Evolutionary conservation across 495 filamentous ascomycete genomes (phyloP).

Genomic region (Neurospora sp.): DNA sequence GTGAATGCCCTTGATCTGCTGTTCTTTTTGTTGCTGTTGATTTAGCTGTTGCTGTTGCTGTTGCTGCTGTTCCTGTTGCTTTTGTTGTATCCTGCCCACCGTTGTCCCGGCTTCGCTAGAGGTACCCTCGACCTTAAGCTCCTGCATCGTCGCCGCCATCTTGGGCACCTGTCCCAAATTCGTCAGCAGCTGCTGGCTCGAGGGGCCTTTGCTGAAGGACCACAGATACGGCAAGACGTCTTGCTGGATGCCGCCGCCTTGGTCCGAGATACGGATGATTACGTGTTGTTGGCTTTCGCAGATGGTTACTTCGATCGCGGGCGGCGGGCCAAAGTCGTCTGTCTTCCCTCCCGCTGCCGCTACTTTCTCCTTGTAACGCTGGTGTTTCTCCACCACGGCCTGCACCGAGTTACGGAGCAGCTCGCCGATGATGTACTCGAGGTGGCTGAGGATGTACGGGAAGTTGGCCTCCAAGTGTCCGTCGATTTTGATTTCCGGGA

Average conservation of each 20-base stretch:
- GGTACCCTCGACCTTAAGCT: conserved; percentile 41
- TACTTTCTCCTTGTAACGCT: conserved; percentile 7
- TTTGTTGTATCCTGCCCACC: background rate
- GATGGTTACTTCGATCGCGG: conserved; percentile 85
- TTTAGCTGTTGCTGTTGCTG: background rate
- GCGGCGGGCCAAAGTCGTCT: conserved; percentile 36
- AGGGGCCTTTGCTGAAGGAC: conserved; percentile 89
- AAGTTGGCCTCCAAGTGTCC: conserved; percentile 86
- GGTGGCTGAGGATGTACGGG: conserved; percentile 89
- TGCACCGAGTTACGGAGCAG: conserved; percentile 92
- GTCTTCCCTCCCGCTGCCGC: background rate
- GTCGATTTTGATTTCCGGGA: conserved; percentile 76
- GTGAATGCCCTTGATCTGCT: background rate
- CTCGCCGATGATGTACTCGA: conserved; percentile 96
- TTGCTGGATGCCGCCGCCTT: conserved; percentile 80
- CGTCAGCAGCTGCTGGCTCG: conserved; percentile 57
- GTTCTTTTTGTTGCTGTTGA: background rate
- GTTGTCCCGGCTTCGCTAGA: background rate
- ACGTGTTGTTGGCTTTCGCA: conserved; percentile 94
- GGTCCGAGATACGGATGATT: conserved; percentile 91
- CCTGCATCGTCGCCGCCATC: conserved; percentile 91
- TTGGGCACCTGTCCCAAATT: conserved; percentile 83
- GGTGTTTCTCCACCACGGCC: conserved; percentile 65
- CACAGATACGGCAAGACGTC: conserved; percentile 84
- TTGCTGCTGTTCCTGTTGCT: background rate